Evolutionary conservation across 1,139 yeast species (phyloP).

Genomic region (Kurtzmaniella quercitrusa): DNA sequence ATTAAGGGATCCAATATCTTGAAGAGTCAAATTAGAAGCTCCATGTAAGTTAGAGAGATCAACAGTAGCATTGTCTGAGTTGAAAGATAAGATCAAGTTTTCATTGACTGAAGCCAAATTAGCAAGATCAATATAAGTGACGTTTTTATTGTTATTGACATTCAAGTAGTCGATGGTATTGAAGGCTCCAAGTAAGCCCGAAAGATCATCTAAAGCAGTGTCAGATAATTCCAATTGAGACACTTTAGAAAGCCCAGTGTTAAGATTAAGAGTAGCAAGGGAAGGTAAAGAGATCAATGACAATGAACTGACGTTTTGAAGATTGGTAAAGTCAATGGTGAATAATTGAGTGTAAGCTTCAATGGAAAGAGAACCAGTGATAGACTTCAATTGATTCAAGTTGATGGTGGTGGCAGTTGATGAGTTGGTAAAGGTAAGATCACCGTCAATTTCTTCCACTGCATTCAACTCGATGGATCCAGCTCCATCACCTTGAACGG

Average conservation of each 20-base stretch:
- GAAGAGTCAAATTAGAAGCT: constrained; percentile 45
- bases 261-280: constrained; percentile 34
- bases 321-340: constrained; percentile 32
- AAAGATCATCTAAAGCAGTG: constrained; percentile 39
- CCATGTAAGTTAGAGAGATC: constrained; percentile 33
- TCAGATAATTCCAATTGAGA: constrained; percentile 35
- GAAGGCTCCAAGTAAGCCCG: constrained; percentile 29
- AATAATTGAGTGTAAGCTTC: constrained; percentile 40
- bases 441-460: constrained; percentile 33
- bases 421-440: constrained; percentile 35
- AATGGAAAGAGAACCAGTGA: constrained; percentile 34
- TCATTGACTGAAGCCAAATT: constrained; percentile 31
- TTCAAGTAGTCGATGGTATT: constrained; percentile 32
- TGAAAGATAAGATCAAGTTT: constrained; percentile 38
- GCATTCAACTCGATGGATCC: constrained; percentile 30
- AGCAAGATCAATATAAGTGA: constrained; percentile 33
- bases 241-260: constrained; percentile 34
- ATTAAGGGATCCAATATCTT: constrained; percentile 32
- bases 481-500: constrained; percentile 35
- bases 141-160: constrained; percentile 45
- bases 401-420: constrained; percentile 35
- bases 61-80: constrained; percentile 39
- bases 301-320: constrained; percentile 28
- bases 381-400: constrained; percentile 26
- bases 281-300: constrained; percentile 42